Evolutionary conservation across 1,284 basidiomycete genomes (phyloP), one percentile per base, ranked within the genome.

Genomic region (Phenoliferia sp.): DNA sequence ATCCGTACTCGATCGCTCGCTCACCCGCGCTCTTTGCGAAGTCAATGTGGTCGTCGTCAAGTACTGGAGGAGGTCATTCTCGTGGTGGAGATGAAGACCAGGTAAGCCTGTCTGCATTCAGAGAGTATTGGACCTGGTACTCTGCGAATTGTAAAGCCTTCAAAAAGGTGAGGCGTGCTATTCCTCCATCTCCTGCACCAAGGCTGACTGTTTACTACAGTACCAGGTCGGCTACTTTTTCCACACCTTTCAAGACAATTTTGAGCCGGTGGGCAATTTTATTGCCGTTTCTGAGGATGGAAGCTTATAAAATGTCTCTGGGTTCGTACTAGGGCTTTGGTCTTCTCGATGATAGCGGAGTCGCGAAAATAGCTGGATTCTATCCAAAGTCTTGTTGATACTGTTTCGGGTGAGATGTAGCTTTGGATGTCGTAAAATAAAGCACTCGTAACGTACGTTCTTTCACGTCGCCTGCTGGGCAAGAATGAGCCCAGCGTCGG

Each of bases 221-320:
- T 19, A 7, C 7, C 3, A 48, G 17, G 39, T 61, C 3, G 59
- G 59, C 4, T 61, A 44, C 39, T 61, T 48, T 26, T 17, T 61
- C 16, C 59, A 61, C n/a, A 61, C 59, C 3, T 61, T 5, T 19
- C 19, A 10, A 7, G 59, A 61, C 26, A 4, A 3, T 6, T 61
- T 61, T 33, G 59, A 61, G 39, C 59, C 59, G 10, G 59, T 61
- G 31, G n/a, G 59, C 56, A 10, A 2, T 34, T 59, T 32, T 26
- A 34, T 2, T 16, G 12, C 6, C 29, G 3, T 19, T 34, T 7
- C 5, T 31, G 16, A 58, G 33, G 31, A 28, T n/a, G 22, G 56
- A n/a, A n/a, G 32, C 56, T 58, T 31, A 58, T n/a, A 3, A 4
- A 28, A 4, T 16, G 16, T 4, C 5, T 52, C 50, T n/a, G 29